Evolutionary conservation across 768 basidiomycete species (phyloP).

Genomic region (Suillus bovinus): DNA sequence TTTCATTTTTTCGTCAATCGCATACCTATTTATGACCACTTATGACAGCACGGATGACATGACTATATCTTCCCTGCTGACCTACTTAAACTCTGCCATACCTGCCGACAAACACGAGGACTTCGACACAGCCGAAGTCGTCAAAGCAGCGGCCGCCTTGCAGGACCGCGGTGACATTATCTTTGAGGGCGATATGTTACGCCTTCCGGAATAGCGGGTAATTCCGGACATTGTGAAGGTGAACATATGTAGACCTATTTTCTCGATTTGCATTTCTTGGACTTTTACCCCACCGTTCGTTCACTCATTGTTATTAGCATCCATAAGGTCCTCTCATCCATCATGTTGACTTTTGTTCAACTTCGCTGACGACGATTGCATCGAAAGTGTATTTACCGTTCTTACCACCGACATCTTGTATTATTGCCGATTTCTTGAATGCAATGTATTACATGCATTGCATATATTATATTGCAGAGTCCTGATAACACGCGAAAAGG

Average conservation of each 20-base stretch:
- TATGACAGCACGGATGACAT: conserved; percentile 68
- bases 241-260: conserved; percentile 6
- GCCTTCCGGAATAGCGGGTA: conserved; percentile 24
- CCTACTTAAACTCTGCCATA: conserved; percentile 75
- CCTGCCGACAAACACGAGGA: conserved; percentile 81
- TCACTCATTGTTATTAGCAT: conserved; percentile 1
- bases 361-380: neutral
- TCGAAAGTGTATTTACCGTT: conserved; percentile 4
- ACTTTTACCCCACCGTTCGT: neutral
- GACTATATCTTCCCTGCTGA: conserved; percentile 65
- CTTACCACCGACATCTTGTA: neutral
- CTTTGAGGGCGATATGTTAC: conserved; percentile 51
- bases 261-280: conserved; percentile 8
- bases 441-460: neutral
- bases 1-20: conserved; percentile 62
- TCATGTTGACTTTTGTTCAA: neutral
- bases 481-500: neutral
- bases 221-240: neutral
- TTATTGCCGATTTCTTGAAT: conserved; percentile 2
- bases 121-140: conserved; percentile 76
- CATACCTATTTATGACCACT: conserved; percentile 66
- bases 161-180: conserved; percentile 48
- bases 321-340: neutral
- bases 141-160: conserved; percentile 45
- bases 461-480: neutral